phyloP scores from a whole-genome alignment of 2,329 filamentous ascomycete species.

The Fusarium fujikuroi region DNA sequence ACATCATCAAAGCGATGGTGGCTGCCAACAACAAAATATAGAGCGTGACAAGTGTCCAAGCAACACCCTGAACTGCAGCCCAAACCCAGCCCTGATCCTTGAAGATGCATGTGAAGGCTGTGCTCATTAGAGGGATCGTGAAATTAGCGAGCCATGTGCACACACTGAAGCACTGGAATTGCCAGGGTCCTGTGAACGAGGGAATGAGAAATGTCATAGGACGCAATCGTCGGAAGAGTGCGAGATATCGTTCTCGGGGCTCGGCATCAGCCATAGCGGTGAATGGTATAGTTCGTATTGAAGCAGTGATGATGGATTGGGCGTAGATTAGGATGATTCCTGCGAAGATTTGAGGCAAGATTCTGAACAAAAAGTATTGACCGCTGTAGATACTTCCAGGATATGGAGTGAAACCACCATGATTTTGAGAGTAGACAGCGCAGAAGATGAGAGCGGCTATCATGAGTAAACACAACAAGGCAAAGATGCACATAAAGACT shows the following conservation, averaged over 20 bases:
- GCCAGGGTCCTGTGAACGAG: constrained; percentile 68
- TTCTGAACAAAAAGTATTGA: constrained; percentile 86
- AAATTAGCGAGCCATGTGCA: constrained; percentile 83
- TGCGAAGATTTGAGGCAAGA: constrained; percentile 82
- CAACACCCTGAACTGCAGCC: constrained; percentile 80
- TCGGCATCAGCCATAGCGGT: constrained; percentile 76
- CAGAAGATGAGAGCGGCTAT: constrained; percentile 77
- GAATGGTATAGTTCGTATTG: constrained; percentile 83
- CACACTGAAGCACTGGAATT: constrained; percentile 73
- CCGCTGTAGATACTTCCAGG: constrained; percentile 72
- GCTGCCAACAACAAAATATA: constrained; percentile 75
- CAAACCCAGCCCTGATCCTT: constrained; percentile 75
- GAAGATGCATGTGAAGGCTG: constrained; percentile 74
- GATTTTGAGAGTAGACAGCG: constrained; percentile 72
- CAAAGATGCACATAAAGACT: constrained; percentile 69
- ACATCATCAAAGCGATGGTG: constrained; percentile 64
- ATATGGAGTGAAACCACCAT: constrained; percentile 76
- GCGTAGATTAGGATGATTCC: constrained; percentile 79
- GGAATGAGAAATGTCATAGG: constrained; percentile 75
- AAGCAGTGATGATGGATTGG: constrained; percentile 76
- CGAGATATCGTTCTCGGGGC: constrained; percentile 67
- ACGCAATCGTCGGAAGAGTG: constrained; percentile 75
- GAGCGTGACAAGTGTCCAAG: constrained; percentile 80
- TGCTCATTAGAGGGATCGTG: constrained; percentile 83
- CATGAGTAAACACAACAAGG: constrained; percentile 74